Evolutionary conservation across 306 rosid genomes (phyloP), one percentile per base, ranked within the genome.

Genomic region (Dryas drummondii): DNA sequence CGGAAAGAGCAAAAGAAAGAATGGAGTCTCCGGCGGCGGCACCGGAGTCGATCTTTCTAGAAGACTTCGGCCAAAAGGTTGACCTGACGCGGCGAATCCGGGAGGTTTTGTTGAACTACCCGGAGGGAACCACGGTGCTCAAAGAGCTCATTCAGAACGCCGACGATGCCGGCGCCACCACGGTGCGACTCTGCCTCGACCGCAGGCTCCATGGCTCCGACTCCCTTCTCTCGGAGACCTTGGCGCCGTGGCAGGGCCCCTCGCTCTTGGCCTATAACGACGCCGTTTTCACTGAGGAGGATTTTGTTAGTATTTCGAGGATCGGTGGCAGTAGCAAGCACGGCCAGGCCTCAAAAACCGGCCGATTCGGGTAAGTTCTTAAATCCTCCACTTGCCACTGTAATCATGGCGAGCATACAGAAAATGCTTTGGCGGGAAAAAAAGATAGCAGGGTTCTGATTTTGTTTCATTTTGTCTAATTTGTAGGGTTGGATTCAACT

Each of bases 101-200:
- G 1, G 98, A 94, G 88, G 98, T 94, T n/a, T 85, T 94, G 26
- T 58, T 90, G 66, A 91, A 94, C 91, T 94, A 94, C 12, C 98
- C 98, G 12, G 98, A 94, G 86, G 98, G 98, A 51, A 94, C 93
- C 57, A 94, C 98, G 15, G 97, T 91, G 66, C 89, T 94, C 74
- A 94, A 94, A 86, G 98, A 94, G 87, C 87, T 94, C 65, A 81
- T 94, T 26, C 97, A 94, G 85, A 94, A 94, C 90, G 98, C 98
- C 48, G 98, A 94, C 42, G 98, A 94, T 66, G 98, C 98, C n/a
- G 98, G 97, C 66, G 97, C 98, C 56, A 91, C 96, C 79, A 76
- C 78, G 67, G 91, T 94, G 4, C 79, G 91, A 37, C 91, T 94
- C 58, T 94, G 98, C 74, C 90, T 94, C 27, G 98, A 94, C 82